Percentiles rank a stretch among this genome's conserved stretches.
Evolutionary conservation across 2,329 filamentous ascomycete genomes (phyloP).

Genomic region (Neopestalotiopsis sp.): DNA sequence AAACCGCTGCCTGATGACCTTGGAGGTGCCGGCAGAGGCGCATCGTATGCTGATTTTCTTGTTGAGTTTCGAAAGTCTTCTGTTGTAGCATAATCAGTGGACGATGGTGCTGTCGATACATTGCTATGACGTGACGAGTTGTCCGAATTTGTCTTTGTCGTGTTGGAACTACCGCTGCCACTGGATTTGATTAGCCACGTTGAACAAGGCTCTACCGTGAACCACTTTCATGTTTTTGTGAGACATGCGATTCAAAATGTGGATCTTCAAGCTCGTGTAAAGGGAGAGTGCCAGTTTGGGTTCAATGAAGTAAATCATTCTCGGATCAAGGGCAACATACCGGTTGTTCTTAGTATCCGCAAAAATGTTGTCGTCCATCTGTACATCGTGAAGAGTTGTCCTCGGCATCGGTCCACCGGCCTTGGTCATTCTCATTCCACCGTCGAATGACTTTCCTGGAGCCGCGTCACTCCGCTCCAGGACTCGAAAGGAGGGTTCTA

Average conservation of each 20-base stretch:
- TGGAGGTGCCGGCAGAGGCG: constrained; percentile 45
- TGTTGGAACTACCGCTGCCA: constrained; percentile 65
- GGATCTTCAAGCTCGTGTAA: background rate
- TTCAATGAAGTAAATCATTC: background rate
- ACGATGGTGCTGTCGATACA: constrained; percentile 65
- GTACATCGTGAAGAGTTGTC: constrained; percentile 42
- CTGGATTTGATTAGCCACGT: constrained; percentile 44
- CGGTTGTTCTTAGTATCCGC: constrained; percentile 59
- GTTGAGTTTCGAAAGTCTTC: constrained; percentile 45
- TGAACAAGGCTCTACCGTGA: constrained; percentile 41
- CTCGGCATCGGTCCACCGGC: constrained; percentile 44
- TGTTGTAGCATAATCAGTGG: constrained; percentile 49
- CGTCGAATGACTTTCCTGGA: constrained; percentile 55
- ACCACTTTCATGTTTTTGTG: constrained; percentile 22
- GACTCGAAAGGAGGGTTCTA: constrained; percentile 62
- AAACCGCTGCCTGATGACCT: constrained; percentile 58
- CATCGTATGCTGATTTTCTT: constrained; percentile 44
- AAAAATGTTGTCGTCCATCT: constrained; percentile 62
- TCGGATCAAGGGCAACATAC: constrained; percentile 45
- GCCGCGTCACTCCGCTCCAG: constrained; percentile 56
- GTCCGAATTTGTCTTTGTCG: constrained; percentile 64
- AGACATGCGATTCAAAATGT: constrained; percentile 17
- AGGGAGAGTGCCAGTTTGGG: background rate
- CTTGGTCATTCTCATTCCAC: constrained; percentile 49
- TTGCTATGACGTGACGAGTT: constrained; percentile 67